Conservation (phyloP, 2,329 filamentous ascomycete species). For the Atkinsonella hypoxylon region DNA sequence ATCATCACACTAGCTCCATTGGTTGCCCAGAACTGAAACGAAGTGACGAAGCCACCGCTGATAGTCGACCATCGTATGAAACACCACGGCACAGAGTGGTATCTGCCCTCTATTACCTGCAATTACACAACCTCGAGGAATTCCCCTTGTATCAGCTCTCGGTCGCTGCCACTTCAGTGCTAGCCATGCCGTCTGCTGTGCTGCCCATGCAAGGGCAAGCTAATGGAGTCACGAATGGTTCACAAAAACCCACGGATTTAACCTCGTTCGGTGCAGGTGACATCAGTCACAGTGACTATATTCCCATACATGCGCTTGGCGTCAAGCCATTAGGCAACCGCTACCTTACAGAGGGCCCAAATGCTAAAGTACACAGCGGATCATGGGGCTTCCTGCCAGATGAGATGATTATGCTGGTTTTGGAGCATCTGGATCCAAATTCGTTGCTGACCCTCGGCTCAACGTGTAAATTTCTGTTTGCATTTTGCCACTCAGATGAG, state of each 20-base stretch:
- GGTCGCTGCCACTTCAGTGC: neutral
- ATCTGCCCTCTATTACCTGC: neutral
- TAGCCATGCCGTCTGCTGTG: slow-evolving; percentile 4
- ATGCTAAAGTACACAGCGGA: slow-evolving; percentile 57
- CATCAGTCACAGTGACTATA: slow-evolving; percentile 27
- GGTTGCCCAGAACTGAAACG: neutral
- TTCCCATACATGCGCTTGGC: slow-evolving; percentile 69
- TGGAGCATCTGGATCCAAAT: slow-evolving; percentile 60
- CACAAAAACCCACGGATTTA: neutral
- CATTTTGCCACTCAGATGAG: slow-evolving; percentile 73
- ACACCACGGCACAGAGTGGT: neutral
- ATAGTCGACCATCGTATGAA: neutral
- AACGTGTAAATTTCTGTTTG: slow-evolving; percentile 78
- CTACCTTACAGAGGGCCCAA: slow-evolving; percentile 50
- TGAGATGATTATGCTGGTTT: slow-evolving; percentile 61
- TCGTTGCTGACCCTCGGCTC: slow-evolving; percentile 55
- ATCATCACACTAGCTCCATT: neutral
- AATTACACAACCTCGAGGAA: neutral
- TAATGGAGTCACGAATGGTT: neutral
- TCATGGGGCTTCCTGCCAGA: slow-evolving; percentile 60
- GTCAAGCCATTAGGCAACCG: slow-evolving; percentile 83
- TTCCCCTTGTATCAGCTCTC: neutral
- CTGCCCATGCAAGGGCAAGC: neutral
- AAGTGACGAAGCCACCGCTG: neutral
- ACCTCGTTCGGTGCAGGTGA: neutral